A percentile compares a stretch with the other conserved stretches of the same genome.
phyloP scores from a whole-genome alignment of 2,329 filamentous ascomycete genomes.

The Cladosporium velox region DNA sequence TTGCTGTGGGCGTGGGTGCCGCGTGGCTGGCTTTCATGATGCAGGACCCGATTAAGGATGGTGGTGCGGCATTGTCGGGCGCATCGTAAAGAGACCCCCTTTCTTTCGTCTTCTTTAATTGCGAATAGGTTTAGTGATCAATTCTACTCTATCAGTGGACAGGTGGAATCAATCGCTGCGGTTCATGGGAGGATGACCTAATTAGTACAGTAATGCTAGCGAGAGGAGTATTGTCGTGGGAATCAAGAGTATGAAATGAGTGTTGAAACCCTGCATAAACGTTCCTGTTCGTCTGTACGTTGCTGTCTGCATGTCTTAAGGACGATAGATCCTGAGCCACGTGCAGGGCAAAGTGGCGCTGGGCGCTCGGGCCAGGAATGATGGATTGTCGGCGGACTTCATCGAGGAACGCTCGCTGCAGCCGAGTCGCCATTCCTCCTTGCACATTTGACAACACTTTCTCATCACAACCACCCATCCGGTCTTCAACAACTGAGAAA shows the following conservation, averaged over 20 bases:
- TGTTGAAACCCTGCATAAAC: neutral
- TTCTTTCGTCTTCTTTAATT: neutral
- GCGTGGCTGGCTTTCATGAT: slow-evolving; percentile 21
- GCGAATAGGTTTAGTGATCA: neutral
- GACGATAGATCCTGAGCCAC: neutral
- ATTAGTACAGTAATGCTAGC: slow-evolving; percentile 6
- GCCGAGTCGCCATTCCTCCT: neutral
- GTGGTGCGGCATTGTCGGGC: slow-evolving; percentile 15
- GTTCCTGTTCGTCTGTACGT: neutral
- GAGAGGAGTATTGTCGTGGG: neutral
- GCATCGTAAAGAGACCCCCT: neutral
- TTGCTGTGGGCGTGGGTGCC: slow-evolving; percentile 12
- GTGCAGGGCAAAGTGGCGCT: neutral
- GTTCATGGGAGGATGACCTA: neutral
- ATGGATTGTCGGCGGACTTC: neutral
- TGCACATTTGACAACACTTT: neutral
- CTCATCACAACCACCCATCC: neutral
- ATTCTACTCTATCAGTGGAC: neutral
- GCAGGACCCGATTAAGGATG: slow-evolving; percentile 20
- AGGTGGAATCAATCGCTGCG: neutral
- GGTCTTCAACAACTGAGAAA: neutral
- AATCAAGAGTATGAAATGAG: neutral
- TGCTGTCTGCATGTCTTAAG: neutral
- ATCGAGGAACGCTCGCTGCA: neutral
- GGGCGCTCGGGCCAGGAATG: neutral